Conservation (phyloP, 2,329 filamentous ascomycete genomes). For the Pseudogymnoascus verrucosus region DNA sequence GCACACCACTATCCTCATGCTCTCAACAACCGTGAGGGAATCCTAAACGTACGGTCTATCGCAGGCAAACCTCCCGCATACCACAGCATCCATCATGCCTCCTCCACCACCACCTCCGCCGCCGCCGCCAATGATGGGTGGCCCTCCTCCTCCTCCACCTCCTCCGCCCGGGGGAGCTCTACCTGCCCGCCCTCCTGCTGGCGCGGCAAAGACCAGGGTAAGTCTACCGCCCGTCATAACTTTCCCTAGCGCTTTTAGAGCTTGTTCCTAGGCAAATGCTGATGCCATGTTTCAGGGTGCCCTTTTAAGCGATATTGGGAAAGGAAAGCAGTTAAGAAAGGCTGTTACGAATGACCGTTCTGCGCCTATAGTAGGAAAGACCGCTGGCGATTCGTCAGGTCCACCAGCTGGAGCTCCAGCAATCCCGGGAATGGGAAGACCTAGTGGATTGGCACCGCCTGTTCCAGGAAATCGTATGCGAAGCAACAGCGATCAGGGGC, state of each 20-base stretch:
- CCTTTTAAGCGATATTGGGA: constrained; percentile 77
- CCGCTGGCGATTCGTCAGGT: constrained; percentile 45
- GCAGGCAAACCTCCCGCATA: background rate
- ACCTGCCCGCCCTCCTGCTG: constrained; percentile 50
- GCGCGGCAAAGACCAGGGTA: constrained; percentile 51
- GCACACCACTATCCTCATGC: background rate
- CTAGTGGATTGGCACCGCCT: constrained; percentile 63
- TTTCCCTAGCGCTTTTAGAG: constrained; percentile 12
- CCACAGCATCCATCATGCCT: background rate
- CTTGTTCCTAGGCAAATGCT: constrained; percentile 16
- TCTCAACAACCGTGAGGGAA: background rate
- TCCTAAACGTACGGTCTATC: background rate
- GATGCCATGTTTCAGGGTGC: constrained; percentile 55
- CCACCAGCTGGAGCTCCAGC: constrained; percentile 71
- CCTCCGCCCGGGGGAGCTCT: constrained; percentile 54
- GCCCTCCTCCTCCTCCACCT: constrained; percentile 55
- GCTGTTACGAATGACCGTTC: constrained; percentile 88
- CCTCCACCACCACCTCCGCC: constrained; percentile 65
- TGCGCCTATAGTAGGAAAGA: constrained; percentile 59
- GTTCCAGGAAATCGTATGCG: constrained; percentile 61
- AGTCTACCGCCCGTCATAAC: constrained; percentile 28
- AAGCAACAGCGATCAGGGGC: constrained; percentile 72
- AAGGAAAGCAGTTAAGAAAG: constrained; percentile 75
- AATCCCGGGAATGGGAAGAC: constrained; percentile 56
- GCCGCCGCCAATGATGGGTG: constrained; percentile 39